Percentiles rank a stretch among this genome's conserved stretches.
Conservation (phyloP, 2,329 filamentous ascomycete species). For the Didymella pinodella region DNA sequence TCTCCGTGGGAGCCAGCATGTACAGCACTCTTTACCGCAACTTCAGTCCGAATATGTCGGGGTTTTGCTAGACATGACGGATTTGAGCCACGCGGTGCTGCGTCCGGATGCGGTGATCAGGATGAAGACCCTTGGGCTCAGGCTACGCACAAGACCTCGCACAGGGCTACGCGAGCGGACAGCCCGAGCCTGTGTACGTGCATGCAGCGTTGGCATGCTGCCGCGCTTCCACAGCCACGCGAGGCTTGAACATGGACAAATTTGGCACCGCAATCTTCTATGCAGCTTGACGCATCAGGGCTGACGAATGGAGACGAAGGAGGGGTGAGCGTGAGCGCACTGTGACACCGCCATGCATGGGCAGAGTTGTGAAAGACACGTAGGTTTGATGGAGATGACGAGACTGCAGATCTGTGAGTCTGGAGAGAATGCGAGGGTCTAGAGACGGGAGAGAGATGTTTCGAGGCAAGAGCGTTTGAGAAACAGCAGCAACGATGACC, state of each 20-base stretch:
- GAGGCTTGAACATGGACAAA: conserved; percentile 10
- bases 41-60: background rate
- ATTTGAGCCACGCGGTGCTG: conserved; percentile 8
- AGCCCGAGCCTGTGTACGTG: conserved; percentile 10
- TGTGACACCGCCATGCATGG: conserved; percentile 27
- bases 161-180: conserved; percentile 18
- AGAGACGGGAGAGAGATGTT: background rate
- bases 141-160: background rate
- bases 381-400: conserved; percentile 20
- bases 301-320: conserved; percentile 21
- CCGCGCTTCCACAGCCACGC: conserved; percentile 14
- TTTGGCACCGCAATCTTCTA: conserved; percentile 19
- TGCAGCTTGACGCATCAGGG: conserved; percentile 23
- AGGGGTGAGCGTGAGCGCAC: conserved; percentile 18
- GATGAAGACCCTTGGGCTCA: conserved; percentile 4
- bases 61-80: background rate
- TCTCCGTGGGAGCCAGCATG: background rate
- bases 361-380: conserved; percentile 21
- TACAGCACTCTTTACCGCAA: conserved; percentile 4
- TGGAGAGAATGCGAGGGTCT: conserved; percentile 2
- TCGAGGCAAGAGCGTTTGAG: background rate
- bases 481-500: conserved; percentile 2
- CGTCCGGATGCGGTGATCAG: conserved; percentile 10
- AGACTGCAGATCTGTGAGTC: conserved; percentile 7
- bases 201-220: conserved; percentile 6